Percentiles rank a stretch among this genome's conserved stretches.
Conservation (phyloP, 1,139 yeast species). For the Hanseniaspora gamundiae region DNA sequence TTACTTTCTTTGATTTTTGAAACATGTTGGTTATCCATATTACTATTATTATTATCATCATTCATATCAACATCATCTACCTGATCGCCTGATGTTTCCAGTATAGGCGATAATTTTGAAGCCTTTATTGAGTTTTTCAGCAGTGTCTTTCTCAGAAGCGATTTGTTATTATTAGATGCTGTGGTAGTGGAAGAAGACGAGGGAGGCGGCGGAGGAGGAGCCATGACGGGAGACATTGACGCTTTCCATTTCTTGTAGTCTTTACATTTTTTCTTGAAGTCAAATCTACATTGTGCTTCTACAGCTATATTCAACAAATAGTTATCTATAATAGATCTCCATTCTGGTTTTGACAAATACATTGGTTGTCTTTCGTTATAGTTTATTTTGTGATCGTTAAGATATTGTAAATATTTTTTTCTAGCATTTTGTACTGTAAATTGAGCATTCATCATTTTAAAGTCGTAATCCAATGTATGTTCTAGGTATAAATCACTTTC, state of each 20-base stretch:
- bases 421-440: slow-evolving; percentile 49
- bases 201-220: too few relatives aligned
- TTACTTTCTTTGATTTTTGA: slow-evolving; percentile 6
- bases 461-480: slow-evolving; percentile 38
- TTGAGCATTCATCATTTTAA: slow-evolving; percentile 44
- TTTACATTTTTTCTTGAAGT: slow-evolving; percentile 38
- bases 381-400: slow-evolving; percentile 28
- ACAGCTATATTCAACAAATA: slow-evolving; percentile 51
- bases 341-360: slow-evolving; percentile 37
- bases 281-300: slow-evolving; percentile 54
- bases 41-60: too few relatives aligned
- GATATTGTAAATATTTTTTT: slow-evolving; percentile 10
- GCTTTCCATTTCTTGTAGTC: slow-evolving; percentile 30
- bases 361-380: slow-evolving; percentile 18
- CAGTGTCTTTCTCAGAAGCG: slow-evolving; percentile 18
- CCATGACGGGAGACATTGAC: too few relatives aligned
- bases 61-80: background rate
- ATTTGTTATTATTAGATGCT: too few relatives aligned
- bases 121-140: slow-evolving; percentile 15
- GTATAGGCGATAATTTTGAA: background rate
- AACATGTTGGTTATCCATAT: too few relatives aligned
- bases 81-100: background rate
- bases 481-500: slow-evolving; percentile 48
- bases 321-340: slow-evolving; percentile 60
- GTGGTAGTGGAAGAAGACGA: too few relatives aligned